Base-by-base conservation (phyloP, 129 eudicot genomes). In the Helianthus tuberosus region DNA sequence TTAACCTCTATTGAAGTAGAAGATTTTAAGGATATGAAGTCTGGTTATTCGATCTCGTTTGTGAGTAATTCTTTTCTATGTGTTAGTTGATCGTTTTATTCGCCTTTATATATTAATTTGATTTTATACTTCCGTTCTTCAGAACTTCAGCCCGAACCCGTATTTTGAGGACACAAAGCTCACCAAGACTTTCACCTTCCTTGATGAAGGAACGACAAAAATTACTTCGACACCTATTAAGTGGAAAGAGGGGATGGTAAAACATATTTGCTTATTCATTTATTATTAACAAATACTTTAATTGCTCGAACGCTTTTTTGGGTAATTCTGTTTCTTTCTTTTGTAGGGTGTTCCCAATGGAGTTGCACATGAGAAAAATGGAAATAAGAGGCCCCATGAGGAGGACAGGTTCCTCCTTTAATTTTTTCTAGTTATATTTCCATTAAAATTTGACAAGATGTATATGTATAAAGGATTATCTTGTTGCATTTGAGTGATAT, bases 181-280 rank as follows among this genome's bases (percentile, higher is more conserved):
- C 73, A 81, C 85, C n/a, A 91, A 89, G 89, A 79, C 92, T 35
- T 89, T 86, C 81, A 81, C 86, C 51, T 88, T 91, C 79, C 87
- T 82, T 50, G 92, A 91, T 25, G 96, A 85, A 51, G 95, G 92
- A 76, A 69, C 82, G 6, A 80, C 86, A 15, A 88, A 91, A 77
- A 74, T 88, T 51, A 88, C 90, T 29, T 86, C 89, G 9, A 86
- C 97, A 9, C 63, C 86, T 47, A 91, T 91, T 16, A 86, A 86
- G 52, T 91, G 97, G 97, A 91, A 86, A 80, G 91, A 88, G 57
- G 94, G 97, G 74, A 81, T 38, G 88, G 97, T 91, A 73, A 59
- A 75, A 16, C 36, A 16, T 48, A 38, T 59, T n/a, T 35, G 20
- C 57, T 63, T 23, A n/a, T 53, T 29, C 62, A 8, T 51, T 64